Evolutionary conservation across 2,329 filamentous ascomycete species (phyloP).

Genomic region (Penicillium brasilianum): DNA sequence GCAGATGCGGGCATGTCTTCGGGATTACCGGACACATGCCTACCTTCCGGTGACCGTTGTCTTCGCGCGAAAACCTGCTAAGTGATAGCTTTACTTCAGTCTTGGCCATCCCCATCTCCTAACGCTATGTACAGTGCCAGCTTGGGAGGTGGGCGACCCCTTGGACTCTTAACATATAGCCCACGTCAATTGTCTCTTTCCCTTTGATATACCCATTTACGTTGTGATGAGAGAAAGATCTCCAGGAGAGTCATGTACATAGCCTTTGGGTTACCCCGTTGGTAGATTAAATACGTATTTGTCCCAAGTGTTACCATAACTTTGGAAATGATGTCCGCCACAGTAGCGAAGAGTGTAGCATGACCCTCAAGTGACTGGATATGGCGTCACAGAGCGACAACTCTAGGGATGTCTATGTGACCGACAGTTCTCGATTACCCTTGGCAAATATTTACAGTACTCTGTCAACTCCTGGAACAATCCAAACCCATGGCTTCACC

Average conservation of each 20-base stretch:
- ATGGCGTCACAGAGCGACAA: neutral
- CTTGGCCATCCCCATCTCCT: neutral
- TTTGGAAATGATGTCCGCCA: neutral
- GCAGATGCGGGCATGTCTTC: conserved; percentile 30
- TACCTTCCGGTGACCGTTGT: conserved; percentile 30
- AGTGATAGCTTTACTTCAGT: too few species aligned
- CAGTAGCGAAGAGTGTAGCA: too few species aligned
- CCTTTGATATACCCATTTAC: neutral
- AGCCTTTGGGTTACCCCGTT: neutral
- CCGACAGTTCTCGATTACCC: too few species aligned
- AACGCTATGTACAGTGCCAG: neutral
- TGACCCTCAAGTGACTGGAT: neutral
- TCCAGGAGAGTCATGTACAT: neutral
- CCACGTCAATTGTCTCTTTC: too few species aligned
- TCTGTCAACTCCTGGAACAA: too few species aligned
- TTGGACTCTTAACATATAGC: neutral
- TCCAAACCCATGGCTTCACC: too few species aligned
- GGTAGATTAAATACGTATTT: too few species aligned
- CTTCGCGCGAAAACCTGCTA: conserved; percentile 27
- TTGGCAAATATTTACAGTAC: too few species aligned
- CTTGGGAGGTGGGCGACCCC: neutral
- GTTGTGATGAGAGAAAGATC: neutral
- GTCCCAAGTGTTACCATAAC: neutral
- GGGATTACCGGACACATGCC: conserved; percentile 29
- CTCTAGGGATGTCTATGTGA: neutral